Percentiles rank a stretch among this genome's conserved stretches.
Conservation (phyloP, 2,329 filamentous ascomycete genomes). For the Cytospora leucostoma region DNA sequence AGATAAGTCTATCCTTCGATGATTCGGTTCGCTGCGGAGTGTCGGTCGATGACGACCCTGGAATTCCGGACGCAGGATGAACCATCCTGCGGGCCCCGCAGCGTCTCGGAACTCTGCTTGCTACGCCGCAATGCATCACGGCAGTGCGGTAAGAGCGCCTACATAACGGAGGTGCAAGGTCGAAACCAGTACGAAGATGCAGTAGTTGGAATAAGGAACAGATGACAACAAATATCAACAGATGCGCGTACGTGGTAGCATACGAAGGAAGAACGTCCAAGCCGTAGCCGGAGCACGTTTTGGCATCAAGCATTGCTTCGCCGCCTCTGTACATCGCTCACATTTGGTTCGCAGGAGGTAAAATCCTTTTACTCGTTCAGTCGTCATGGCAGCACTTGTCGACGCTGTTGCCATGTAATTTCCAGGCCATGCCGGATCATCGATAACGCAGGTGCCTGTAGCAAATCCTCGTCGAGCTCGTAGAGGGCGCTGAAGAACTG, state of each 20-base stretch:
- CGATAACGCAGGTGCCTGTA: neutral
- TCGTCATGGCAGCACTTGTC: neutral
- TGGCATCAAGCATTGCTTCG: neutral
- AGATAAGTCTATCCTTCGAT: slow-evolving; percentile 19
- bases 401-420: neutral
- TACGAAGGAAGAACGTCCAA: neutral
- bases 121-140: neutral
- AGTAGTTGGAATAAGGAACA: neutral
- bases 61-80: slow-evolving; percentile 22
- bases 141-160: slow-evolving; percentile 26
- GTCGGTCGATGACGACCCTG: slow-evolving; percentile 25
- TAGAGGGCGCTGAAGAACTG: neutral
- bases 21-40: slow-evolving; percentile 24
- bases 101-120: slow-evolving; percentile 21
- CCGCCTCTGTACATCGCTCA: neutral
- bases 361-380: neutral
- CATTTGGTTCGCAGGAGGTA: neutral
- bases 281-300: neutral
- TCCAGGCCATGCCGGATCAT: neutral
- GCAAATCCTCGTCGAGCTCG: neutral
- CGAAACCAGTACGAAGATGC: too few species aligned
- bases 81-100: slow-evolving; percentile 21
- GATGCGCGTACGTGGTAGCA: neutral
- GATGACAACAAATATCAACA: neutral
- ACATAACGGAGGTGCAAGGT: neutral